Percentiles rank a stretch among this genome's conserved stretches.
phyloP scores from a whole-genome alignment of 2,329 filamentous ascomycete species.

The Penicillium sp. region DNA sequence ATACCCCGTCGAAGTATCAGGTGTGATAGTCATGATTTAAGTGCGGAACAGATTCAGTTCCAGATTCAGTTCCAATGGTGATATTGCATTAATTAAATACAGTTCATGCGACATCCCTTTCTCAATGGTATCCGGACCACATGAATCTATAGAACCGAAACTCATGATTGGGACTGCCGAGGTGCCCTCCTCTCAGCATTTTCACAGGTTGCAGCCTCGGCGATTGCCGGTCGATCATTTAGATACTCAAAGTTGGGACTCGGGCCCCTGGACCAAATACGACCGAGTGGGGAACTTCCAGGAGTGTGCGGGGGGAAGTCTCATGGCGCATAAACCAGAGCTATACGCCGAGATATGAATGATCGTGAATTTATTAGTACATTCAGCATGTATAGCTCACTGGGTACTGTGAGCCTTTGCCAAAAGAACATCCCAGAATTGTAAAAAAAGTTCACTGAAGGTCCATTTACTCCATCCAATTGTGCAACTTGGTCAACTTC shows the following conservation, averaged over 20 bases:
- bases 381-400: not conserved
- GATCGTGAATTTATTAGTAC: not conserved
- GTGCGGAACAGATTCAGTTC: not conserved
- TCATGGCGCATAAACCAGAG: not conserved
- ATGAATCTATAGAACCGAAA: constrained; percentile 2
- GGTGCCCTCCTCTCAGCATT: not conserved
- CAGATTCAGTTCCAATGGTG: not conserved
- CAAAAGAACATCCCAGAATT: no score
- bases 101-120: not conserved
- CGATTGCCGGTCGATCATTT: not conserved
- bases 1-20: constrained; percentile 40
- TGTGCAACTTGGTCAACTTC: constrained; percentile 8
- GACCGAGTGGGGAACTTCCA: not conserved
- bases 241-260: not conserved
- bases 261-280: not conserved
- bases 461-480: not conserved
- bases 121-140: not conserved
- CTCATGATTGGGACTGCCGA: not conserved
- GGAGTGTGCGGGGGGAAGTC: no score
- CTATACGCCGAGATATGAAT: not conserved
- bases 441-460: not conserved
- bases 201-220: not conserved
- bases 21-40: constrained; percentile 9
- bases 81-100: not conserved
- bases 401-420: not conserved